phyloP scores from a whole-genome alignment of 2,329 filamentous ascomycete genomes.

The Leptographium wingfieldii region DNA sequence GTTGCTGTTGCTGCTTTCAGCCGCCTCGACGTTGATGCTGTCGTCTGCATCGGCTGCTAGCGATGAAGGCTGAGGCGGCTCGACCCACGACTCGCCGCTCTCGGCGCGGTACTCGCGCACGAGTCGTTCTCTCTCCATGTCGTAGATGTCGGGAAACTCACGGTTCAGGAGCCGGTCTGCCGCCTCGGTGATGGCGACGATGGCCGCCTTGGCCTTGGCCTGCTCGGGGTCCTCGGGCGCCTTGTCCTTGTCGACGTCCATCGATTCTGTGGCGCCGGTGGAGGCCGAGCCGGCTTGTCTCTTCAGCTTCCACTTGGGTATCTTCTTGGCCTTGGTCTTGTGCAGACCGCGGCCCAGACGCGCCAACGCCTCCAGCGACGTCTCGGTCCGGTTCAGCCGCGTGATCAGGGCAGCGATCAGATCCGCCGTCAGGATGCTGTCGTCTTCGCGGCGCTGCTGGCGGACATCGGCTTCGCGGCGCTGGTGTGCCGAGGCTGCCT shows the following conservation, averaged over 20 bases:
- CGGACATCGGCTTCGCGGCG: slow-evolving; percentile 68
- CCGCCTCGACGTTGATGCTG: background rate
- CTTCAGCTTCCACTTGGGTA: slow-evolving; percentile 58
- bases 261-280: slow-evolving; percentile 25
- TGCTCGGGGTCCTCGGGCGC: slow-evolving; percentile 55
- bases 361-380: slow-evolving; percentile 74
- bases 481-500: slow-evolving; percentile 75
- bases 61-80: slow-evolving; percentile 19
- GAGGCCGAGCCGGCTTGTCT: slow-evolving; percentile 40
- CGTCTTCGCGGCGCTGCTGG: slow-evolving; percentile 58
- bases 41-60: slow-evolving; percentile 15
- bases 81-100: slow-evolving; percentile 72
- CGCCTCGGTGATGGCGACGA: slow-evolving; percentile 76
- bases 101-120: slow-evolving; percentile 74
- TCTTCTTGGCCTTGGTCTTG: slow-evolving; percentile 44
- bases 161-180: slow-evolving; percentile 76
- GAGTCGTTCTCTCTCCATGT: slow-evolving; percentile 71
- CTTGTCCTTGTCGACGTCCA: slow-evolving; percentile 67
- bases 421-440: slow-evolving; percentile 79
- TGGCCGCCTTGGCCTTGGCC: slow-evolving; percentile 53
- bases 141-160: slow-evolving; percentile 83
- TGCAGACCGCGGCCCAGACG: slow-evolving; percentile 56
- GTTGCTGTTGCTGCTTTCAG: background rate
- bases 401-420: slow-evolving; percentile 61
- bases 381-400: slow-evolving; percentile 68